Evolutionary conservation across 1,284 basidiomycete genomes (phyloP), one percentile per base, ranked within the genome.

Genomic region (Coriolopsis trogii): DNA sequence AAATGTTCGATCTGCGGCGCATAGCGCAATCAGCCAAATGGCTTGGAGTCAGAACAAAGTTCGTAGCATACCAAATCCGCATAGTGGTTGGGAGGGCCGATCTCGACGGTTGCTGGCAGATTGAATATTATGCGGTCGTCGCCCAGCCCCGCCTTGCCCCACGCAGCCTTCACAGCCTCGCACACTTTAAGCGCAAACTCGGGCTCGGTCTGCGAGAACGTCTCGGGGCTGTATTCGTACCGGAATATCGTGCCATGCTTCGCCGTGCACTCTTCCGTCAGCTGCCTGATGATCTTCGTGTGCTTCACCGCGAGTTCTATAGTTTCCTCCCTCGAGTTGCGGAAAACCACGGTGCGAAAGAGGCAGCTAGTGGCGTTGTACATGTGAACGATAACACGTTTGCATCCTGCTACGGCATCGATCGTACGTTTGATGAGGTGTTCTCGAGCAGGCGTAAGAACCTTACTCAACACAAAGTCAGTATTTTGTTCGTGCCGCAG

Each of bases 221-320:
- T 97, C 74, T 99, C 97, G 25, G 97, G 97, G 64, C 95, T 98
- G 75, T 99, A 99, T 74, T 99, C 95, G 74, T 91, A 99, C 63
- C 87, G 87, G 83, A 98, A 99, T 52, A 80, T 75, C 4, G 95
- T 99, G 16, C 91, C 91, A 64, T 92, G 79, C 69, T 89, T 91
- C 16, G 80, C 80, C 7, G 93, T 82, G 68, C 85, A 93, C 67
- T 95, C 87, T 61, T 95, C 87, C 4, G 92, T 89, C 54, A 97
- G 75, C 66, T 91, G 77, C 56, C 89, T 83, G 51, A 98, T 81
- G 53, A 98, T 76, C 72, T 89, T 87, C 24, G 97, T 97, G 74
- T 99, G 96, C 53, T 81, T 80, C 44, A 85, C 81, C 7, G 97
- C 97, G 44, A 99, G 87, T 40, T 83, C 85, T 58, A 98, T 79